Conservation (phyloP, 2,329 filamentous ascomycete genomes). For the Orbilia blumenaviensis region DNA sequence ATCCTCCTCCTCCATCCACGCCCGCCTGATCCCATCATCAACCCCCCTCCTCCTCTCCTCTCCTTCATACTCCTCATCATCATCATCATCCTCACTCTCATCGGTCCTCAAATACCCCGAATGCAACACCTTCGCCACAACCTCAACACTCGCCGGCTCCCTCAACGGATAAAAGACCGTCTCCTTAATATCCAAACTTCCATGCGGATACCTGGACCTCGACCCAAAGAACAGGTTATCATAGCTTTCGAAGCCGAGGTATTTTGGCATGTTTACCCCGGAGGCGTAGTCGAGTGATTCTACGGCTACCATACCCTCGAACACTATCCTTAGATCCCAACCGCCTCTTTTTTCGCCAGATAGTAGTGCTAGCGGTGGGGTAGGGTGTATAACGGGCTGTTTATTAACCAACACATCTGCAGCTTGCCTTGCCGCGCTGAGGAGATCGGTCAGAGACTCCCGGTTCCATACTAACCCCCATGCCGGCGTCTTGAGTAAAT, state of each 20-base stretch:
- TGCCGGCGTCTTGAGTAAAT: slow-evolving; percentile 47
- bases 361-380: neutral
- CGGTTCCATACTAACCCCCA: slow-evolving; percentile 51
- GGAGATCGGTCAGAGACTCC: slow-evolving; percentile 34
- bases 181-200: slow-evolving; percentile 49
- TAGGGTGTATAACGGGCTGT: neutral
- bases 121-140: slow-evolving; percentile 49
- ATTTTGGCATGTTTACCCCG: slow-evolving; percentile 41
- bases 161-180: slow-evolving; percentile 49
- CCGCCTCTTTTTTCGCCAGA: slow-evolving; percentile 20
- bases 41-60: slow-evolving; percentile 38
- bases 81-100: slow-evolving; percentile 45
- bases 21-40: slow-evolving; percentile 44
- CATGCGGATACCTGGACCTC: slow-evolving; percentile 39
- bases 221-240: slow-evolving; percentile 50
- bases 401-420: slow-evolving; percentile 23
- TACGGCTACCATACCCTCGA: slow-evolving; percentile 51
- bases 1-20: slow-evolving; percentile 51
- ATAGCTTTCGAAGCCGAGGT: slow-evolving; percentile 51
- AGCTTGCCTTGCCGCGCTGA: slow-evolving; percentile 39
- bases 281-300: slow-evolving; percentile 45
- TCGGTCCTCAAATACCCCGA: slow-evolving; percentile 36
- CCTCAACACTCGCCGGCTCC: slow-evolving; percentile 44
- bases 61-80: slow-evolving; percentile 24
- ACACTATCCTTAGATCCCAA: slow-evolving; percentile 46